Evolutionary conservation across 257 asterid genomes (phyloP), one percentile per base, ranked within the genome.

Genomic region (Jasminum sambac): DNA sequence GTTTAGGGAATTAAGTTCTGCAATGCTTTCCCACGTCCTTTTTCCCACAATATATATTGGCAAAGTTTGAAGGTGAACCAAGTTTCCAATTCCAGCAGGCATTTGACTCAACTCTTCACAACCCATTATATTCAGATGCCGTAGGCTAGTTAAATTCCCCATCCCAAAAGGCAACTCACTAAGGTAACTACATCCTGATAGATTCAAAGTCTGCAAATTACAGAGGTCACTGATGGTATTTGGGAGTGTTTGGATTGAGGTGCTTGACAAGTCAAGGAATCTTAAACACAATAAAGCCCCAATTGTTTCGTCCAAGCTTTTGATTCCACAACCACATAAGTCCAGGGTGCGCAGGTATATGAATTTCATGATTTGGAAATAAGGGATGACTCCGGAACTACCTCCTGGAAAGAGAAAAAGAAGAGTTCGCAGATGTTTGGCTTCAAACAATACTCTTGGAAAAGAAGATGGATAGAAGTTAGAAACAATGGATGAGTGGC

Each of bases 51-150:
- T 72, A 42, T 40, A 77, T 48, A 74, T 52, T 17, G 75, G 75
- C 78, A 68, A 72, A 30, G 78, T 77, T 66, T 78, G 79, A 69
- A 78, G 79, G 44, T 74, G 69, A 64, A 46, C 66, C 66, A 69
- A 60, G 7, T 69, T 73, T 38, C 70, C 70, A 37, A 73, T 66
- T n/a, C 78, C 76, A 63, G 68, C 48, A 41, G 82, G 82, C 66
- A 78, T 66, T 52, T 55, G 62, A 14, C 39, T 70, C 68, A 73
- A 57, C 16, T 61, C 69, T 19, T 64, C 65, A 64, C 76, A 55
- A 43, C 73, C 76, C 34, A 11, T 55, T 44, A 78, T 64, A 13
- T 78, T 67, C 41, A 75, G 77, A 73, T 75, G 83, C 57, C 83
- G 71, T 50, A 79, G 67, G 64, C 50, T 69, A 21, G 66, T 70